Base-by-base conservation (phyloP, 1,284 basidiomycete genomes). In the Rhodofomes roseus region DNA sequence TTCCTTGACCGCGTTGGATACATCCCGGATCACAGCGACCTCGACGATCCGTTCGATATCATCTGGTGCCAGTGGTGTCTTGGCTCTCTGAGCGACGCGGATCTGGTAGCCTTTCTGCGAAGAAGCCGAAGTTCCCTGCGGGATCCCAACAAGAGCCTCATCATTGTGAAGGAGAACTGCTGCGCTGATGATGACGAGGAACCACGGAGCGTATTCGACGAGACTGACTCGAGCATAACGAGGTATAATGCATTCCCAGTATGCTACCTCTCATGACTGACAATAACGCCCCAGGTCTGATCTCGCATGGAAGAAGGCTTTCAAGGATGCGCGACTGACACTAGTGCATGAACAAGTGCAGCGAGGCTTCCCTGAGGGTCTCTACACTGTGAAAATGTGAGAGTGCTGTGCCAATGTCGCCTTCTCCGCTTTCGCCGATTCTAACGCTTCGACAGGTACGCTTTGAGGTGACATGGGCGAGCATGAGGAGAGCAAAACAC, bases 11-110 rank as follows among this genome's bases (percentile, higher is more conserved):
- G 87, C 22, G 75, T 89, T 8, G 90, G 89, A 3, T 81, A 81
- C 68, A 71, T 71, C 34, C 76, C 84, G 2, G 58, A 68, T 18
- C 62, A 56, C n/a, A 58, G 62, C 8, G 68, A 73, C 22, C 50
- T 66, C 2, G 78, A 79, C 54, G 75, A 77, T 40, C 81, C 81
- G 1, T 92, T 89, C 71, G 90, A 94, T 74, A 81, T 94, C 16
- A 83, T 96, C 60, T 95, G 93, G 95, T 93, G 93, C 68, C 95
- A 97, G 72, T 97, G 95, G 95, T 96, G 94, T 77, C 79, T 96
- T 14, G 91, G 92, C n/a, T 92, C 95, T 77, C 78, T 96, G 62
- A 83, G 81, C 56, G 89, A 96, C 69, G 68, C 73, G 5, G 92
- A 95, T 69, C 81, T 97, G 23, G 81, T 93, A 34, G 71, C 75